Percentiles rank a stretch among this genome's conserved stretches.
These are phyloP conservation scores for Vigna trinervia DNA, from an alignment of 306 rosid species.

Conservation along the genomic window DNA sequence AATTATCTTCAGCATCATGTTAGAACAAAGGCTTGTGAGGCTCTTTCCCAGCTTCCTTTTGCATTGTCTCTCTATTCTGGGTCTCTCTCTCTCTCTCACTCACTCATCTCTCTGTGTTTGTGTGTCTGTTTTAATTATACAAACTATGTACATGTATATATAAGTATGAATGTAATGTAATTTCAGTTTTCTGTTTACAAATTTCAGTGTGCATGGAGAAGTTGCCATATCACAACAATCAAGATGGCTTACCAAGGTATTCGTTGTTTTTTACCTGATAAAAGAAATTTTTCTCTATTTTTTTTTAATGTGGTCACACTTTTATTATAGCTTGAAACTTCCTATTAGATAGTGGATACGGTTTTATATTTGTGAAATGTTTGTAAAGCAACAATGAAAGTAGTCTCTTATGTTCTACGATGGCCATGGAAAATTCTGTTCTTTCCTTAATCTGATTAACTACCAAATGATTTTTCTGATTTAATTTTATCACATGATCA, in stretches of 20 bases:
- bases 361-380: background rate
- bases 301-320: background rate
- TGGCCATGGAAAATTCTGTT: background rate
- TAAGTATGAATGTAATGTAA: background rate
- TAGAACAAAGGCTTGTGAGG: constrained; percentile 73
- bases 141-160: too few species aligned
- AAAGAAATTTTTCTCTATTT: background rate
- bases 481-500: too few species aligned
- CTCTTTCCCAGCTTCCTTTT: constrained; percentile 70
- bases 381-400: constrained; percentile 3
- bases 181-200: background rate
- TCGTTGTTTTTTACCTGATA: constrained; percentile 1
- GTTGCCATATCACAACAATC: constrained; percentile 79
- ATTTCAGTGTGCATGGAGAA: constrained; percentile 72
- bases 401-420: background rate
- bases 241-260: constrained; percentile 62
- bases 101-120: background rate
- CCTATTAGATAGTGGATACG: background rate
- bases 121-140: background rate
- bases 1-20: constrained; percentile 54
- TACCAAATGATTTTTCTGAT: too few species aligned
- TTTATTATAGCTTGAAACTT: background rate
- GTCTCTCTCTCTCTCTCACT: constrained; percentile 48
- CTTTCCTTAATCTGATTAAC: background rate
- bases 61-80: constrained; percentile 67